Evolutionary conservation across 371 early-diverging fungal species (phyloP), one percentile per base, ranked within the genome.

Genomic region (Mucor circinelloides): DNA sequence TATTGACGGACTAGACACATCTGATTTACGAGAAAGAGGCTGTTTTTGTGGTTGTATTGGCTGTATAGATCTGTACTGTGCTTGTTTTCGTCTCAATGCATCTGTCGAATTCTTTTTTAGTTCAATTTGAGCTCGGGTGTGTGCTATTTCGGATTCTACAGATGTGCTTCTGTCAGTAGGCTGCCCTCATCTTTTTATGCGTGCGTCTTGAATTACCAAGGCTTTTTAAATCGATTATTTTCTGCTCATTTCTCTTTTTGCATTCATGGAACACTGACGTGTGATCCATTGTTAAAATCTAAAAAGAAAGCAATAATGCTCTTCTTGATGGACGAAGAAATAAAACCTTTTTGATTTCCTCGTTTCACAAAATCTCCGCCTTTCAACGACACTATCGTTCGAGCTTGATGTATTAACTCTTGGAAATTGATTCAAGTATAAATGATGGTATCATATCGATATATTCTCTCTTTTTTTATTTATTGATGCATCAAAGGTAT

Each of bases 111-210:
- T 42, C 5, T 50, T 34, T 42, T 63, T 69, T 1, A 17, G 9
- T n/a, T 54, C 40, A 25, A 69, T 60, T 30, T 58, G 46, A 3
- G 44, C 25, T 54, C 60, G 40, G 23, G 57, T 40, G 8, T 63
- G 42, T n/a, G 44, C 28, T 34, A 72, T 63, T 15, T 60, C 44
- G 17, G 31, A 55, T 69, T 73, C 70, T 69, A 54, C 23, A 56
- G 9, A 10, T 28, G 5, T 50, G 7, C n/a, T 3, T 25, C 10
- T 23, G 2, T 54, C n/a, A 62, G 3, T 13, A 0, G 28, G 30
- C 13, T 50, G 15, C 3, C n/a, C 13, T 31, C 2, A 23, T 12
- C n/a, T n/a, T 6, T 7, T 13, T 23, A 52, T 23, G 5, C 17
- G 13, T 60, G 56, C 19, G 19, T 1, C n/a, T 3, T 10, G 4